phyloP scores from a whole-genome alignment of 345 rosid species.

The Aquilaria sinensis region DNA sequence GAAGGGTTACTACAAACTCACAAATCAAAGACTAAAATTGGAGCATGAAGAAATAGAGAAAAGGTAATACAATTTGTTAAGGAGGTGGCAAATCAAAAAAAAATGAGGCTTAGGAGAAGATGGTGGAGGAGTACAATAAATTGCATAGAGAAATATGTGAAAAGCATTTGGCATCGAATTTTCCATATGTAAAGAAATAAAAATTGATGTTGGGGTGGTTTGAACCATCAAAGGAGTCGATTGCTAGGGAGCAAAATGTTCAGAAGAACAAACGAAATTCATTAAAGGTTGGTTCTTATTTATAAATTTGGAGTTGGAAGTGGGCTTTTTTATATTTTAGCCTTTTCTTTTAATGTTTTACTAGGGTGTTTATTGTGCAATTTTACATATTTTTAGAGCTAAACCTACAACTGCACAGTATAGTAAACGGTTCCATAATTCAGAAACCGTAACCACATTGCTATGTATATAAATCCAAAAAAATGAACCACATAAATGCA shows the following conservation, averaged over 20 bases:
- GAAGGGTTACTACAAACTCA: constrained; percentile 46
- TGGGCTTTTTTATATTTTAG: too few relatives aligned
- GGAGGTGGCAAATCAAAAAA: constrained; percentile 77
- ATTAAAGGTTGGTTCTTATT: constrained; percentile 59
- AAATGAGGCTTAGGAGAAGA: constrained; percentile 91
- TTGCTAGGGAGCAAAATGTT: constrained; percentile 57
- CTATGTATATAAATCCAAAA: too few relatives aligned
- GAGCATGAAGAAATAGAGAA: constrained; percentile 52
- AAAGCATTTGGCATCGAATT: constrained; percentile 70
- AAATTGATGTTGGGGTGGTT: constrained; percentile 88
- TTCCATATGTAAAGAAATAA: constrained; percentile 83
- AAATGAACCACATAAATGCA: too few relatives aligned
- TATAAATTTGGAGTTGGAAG: too few relatives aligned
- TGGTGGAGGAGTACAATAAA: constrained; percentile 68
- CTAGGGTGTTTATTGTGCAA: too few relatives aligned
- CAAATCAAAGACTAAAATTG: constrained; percentile 34
- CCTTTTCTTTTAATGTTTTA: too few relatives aligned
- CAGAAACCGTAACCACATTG: too few relatives aligned
- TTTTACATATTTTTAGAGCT: too few relatives aligned
- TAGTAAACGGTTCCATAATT: too few relatives aligned
- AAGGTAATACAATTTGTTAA: constrained; percentile 49
- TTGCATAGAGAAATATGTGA: constrained; percentile 76
- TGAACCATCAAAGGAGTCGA: constrained; percentile 76
- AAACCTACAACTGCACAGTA: too few relatives aligned
- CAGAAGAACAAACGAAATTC: constrained; percentile 56